A percentile compares a stretch with the other conserved stretches of the same genome.
These are phyloP conservation scores for Paraglomus occultum DNA, from an alignment of 192 early-diverging fungal species.

Conservation along the genomic window DNA sequence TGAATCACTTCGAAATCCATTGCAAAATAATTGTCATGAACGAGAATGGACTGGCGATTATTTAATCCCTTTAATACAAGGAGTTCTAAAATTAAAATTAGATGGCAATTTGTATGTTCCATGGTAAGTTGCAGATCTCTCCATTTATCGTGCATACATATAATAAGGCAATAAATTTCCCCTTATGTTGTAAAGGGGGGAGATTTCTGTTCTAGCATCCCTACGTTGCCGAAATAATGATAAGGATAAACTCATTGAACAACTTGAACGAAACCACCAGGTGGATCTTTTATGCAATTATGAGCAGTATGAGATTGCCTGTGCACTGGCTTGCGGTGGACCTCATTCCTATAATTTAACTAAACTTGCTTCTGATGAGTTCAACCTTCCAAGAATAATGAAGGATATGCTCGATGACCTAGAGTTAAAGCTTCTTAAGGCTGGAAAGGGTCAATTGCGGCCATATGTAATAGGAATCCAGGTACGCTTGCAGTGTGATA, in stretches of 20 bases:
- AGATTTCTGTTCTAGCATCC: background rate
- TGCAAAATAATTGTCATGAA: constrained; percentile 21
- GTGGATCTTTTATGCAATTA: constrained; percentile 21
- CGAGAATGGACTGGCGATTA: constrained; percentile 20
- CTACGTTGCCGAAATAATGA: constrained; percentile 10
- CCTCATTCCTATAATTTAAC: constrained; percentile 15
- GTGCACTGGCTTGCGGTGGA: constrained; percentile 15
- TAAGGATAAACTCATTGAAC: constrained; percentile 9
- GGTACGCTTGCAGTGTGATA: background rate
- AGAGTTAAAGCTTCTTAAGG: constrained; percentile 10
- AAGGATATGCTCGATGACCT: constrained; percentile 31
- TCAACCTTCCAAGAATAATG: constrained; percentile 28
- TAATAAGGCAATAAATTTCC: background rate
- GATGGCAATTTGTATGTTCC: constrained; percentile 21
- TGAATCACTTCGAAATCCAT: constrained; percentile 16
- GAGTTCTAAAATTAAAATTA: constrained; percentile 20
- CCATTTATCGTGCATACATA: background rate
- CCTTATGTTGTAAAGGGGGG: constrained; percentile 2
- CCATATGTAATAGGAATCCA: constrained; percentile 19
- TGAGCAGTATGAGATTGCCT: constrained; percentile 23
- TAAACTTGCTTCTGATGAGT: constrained; percentile 26
- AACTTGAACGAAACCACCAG: background rate
- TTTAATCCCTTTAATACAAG: constrained; percentile 25
- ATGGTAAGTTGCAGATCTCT: constrained; percentile 15
- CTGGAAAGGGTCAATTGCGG: background rate